Evolutionary conservation across 129 eudicot genomes (phyloP), one percentile per base, ranked within the genome.

Genomic region (Pittosporum tobira): DNA sequence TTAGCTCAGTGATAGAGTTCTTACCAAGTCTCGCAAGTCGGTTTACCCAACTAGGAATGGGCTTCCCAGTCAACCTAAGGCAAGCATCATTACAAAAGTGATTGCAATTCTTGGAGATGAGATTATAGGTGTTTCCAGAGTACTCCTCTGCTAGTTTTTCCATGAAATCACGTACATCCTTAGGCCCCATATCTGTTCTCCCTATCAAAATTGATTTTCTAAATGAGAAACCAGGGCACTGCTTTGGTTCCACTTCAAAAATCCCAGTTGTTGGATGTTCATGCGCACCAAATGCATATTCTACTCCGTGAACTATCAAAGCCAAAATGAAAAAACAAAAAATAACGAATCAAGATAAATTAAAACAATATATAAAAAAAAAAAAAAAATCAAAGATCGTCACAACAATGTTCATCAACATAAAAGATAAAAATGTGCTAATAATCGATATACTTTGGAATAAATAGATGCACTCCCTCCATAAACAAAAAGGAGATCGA

Each of bases 211-310:
- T 84, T 10, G 96, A 88, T 63, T 88, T 88, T 55, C 96, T 79
- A 51, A 79, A 88, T 4, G 83, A 81, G 60, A 88, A 88, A 9
- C 96, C 96, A 3, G 96, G 94, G 81, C 96, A 84, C 57, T 71
- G 70, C 73, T 82, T 79, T 57, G 96, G 96, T 66, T 84, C 96
- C 34, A 88, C 96, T 82, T 88, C 96, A 65, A 88, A 88, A 51
- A 88, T 77, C 14, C 96, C 96, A 8, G 91, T 84, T 27, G 85
- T 81, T 38, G 91, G 56, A 74, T 76, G 83, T 30, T 84, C 96
- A 72, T 88, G 96, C 19, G 96, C 96, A 51, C 96, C 96, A 74
- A 88, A 88, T 54, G 94, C 96, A 72, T 88, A 88, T 66, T 88
- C 96, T 57, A 84, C 75, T 22, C 81, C 91, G 46, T 88, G 96